These are phyloP conservation scores for Aspergillus incahuasiensis DNA, from an alignment of 495 filamentous ascomycete species.

Conservation along the genomic window DNA sequence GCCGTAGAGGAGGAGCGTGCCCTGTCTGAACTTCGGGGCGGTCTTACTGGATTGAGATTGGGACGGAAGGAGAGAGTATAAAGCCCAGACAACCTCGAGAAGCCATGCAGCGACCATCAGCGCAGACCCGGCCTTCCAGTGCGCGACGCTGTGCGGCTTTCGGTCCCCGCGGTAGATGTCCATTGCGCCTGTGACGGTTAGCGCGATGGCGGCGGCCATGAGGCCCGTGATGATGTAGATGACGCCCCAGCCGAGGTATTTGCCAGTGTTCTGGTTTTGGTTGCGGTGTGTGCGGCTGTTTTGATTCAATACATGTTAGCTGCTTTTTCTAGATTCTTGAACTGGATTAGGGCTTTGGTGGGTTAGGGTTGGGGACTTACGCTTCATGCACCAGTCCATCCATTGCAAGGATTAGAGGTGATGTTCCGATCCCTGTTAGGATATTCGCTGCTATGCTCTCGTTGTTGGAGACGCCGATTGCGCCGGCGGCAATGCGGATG, in stretches of 20 bases:
- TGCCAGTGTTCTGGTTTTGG: constrained; percentile 13
- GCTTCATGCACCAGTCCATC: constrained; percentile 38
- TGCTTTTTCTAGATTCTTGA: no score
- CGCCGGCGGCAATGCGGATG: constrained; percentile 32
- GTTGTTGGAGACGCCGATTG: constrained; percentile 21
- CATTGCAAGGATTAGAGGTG: constrained; percentile 36
- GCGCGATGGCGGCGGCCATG: constrained; percentile 13
- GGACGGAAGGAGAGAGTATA: constrained; percentile 17
- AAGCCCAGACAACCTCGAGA: constrained; percentile 20
- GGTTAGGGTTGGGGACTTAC: constrained; percentile 20
- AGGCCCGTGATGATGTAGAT: constrained; percentile 12
- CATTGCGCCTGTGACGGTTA: constrained; percentile 5
- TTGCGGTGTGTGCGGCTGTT: constrained; percentile 14
- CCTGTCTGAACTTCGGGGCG: constrained; percentile 10
- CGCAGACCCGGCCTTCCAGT: constrained; percentile 31
- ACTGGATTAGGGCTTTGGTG: no score
- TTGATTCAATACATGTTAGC: no score
- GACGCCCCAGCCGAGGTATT: constrained; percentile 25
- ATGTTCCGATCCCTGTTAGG: constrained; percentile 39
- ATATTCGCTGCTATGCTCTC: constrained; percentile 27
- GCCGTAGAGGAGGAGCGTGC: constrained; percentile 14
- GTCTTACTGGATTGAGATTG: constrained; percentile 3
- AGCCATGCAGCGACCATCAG: constrained; percentile 31
- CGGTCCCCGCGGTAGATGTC: constrained; percentile 11
- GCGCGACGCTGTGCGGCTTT: not conserved